phyloP scores from a whole-genome alignment of 257 asterid genomes.

The Solanum bulbocastanum region DNA sequence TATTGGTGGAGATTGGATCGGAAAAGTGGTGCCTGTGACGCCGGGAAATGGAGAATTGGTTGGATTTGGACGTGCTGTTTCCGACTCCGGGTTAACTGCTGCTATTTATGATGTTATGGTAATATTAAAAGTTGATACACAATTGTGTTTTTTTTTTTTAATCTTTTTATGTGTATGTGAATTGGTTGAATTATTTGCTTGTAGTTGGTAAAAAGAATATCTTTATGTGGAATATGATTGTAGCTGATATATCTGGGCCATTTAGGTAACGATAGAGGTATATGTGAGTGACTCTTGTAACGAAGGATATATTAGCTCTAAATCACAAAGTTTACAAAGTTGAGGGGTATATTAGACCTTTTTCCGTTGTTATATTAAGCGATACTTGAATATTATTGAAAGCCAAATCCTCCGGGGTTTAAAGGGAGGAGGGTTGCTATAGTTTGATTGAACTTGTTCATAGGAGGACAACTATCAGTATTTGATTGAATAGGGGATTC shows the following conservation, averaged over 20 bases:
- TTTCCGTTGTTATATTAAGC: not conserved
- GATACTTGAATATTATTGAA: not conserved
- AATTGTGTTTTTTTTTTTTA: not conserved
- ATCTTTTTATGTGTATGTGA: not conserved
- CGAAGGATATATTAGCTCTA: too few relatives aligned
- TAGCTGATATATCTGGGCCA: not conserved
- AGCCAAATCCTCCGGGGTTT: not conserved
- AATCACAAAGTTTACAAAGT: too few relatives aligned
- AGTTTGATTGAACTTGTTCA: not conserved
- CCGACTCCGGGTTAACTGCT: slow-evolving; percentile 74
- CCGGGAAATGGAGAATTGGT: slow-evolving; percentile 63
- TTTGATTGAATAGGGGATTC: not conserved
- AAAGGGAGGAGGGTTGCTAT: not conserved
- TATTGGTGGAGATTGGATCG: slow-evolving; percentile 60
- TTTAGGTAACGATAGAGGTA: not conserved
- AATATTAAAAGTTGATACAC: not conserved
- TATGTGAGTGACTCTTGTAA: not conserved
- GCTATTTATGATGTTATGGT: slow-evolving; percentile 83
- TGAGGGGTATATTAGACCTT: not conserved
- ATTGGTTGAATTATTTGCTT: not conserved
- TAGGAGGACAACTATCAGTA: not conserved
- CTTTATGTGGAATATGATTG: not conserved
- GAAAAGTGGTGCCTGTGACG: slow-evolving; percentile 45
- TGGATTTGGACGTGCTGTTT: slow-evolving; percentile 89
- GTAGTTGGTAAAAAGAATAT: not conserved